Evolutionary conservation across 495 filamentous ascomycete genomes (phyloP).

Genomic region (Xylaria telfairii): DNA sequence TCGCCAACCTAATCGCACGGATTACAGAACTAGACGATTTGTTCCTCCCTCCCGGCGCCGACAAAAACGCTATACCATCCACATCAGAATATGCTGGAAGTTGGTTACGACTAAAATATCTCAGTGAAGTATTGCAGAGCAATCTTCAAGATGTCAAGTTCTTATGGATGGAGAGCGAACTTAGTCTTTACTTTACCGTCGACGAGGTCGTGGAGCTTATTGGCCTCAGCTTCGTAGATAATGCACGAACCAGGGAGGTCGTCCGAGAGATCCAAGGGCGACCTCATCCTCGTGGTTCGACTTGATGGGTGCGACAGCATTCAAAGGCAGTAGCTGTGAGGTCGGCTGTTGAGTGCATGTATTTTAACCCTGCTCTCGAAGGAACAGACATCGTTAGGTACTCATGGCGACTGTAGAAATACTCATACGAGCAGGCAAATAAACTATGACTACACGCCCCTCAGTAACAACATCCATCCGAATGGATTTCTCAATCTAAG

Average conservation of each 20-base stretch:
- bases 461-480: not conserved
- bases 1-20: slow-evolving; percentile 72
- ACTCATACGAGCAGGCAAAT: not conserved
- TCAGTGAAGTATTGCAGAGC: slow-evolving; percentile 88
- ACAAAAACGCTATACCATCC: slow-evolving; percentile 58
- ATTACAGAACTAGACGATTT: slow-evolving; percentile 76
- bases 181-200: slow-evolving; percentile 79
- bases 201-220: slow-evolving; percentile 91
- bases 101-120: slow-evolving; percentile 90
- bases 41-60: slow-evolving; percentile 62
- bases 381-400: not conserved
- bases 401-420: not conserved
- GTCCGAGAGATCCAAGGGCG: slow-evolving; percentile 76
- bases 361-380: not conserved
- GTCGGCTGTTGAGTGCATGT: not conserved
- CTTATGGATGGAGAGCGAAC: slow-evolving; percentile 84
- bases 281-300: slow-evolving; percentile 38
- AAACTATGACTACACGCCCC: not conserved
- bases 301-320: not conserved
- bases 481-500: not conserved
- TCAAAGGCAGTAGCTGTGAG: not conserved
- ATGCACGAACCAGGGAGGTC: slow-evolving; percentile 73
- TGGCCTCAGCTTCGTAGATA: slow-evolving; percentile 88
- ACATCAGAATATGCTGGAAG: slow-evolving; percentile 79
- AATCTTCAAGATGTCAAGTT: slow-evolving; percentile 87